Evolutionary conservation across 305 asterid genomes (phyloP), one percentile per base, ranked within the genome.

Genomic region (Solanum hybrid): DNA sequence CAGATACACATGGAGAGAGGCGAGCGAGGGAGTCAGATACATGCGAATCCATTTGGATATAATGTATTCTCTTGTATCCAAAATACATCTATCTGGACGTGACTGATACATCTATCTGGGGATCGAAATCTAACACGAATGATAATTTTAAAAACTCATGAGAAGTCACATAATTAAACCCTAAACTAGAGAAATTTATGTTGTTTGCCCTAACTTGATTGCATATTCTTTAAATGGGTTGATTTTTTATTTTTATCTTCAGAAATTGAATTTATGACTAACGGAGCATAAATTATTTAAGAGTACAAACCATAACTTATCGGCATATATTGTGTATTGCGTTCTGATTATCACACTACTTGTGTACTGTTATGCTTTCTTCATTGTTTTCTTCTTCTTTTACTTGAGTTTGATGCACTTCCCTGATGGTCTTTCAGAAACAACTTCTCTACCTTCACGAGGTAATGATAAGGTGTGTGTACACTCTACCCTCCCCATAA

Each of bases 371-470:
- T 14, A 46, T 46, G 3, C 20, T 14, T 5, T 2, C 8, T 46
- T 46, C 8, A 3, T 42, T 1, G 7, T 12, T 42, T 42, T 46
- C 7, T 14, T 42, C 57, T 42, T 42, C 6, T 42, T 42, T 4
- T 12, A 42, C 18, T 42, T 42, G 18, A 42, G 57, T 42, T 42
- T 13, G 8, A 46, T 46, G 8, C 8, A 46, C 64, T 5, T 46
- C n/a, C n/a, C n/a, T n/a, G 64, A 1, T 1, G 4, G 8, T 14
- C 8, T 5, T 14, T 46, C 0, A 16, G 3, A 46, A 46, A 14
- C 2, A 14, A 46, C 0, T 1, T 46, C 0, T 46, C 22, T 46
- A 46, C 5, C 22, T 14, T 46, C 0, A 46, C 1, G 0, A 5
- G 3, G 3, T 46, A 14, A 5, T 46, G 1, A 1, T 46, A 46